Evolutionary conservation across 164 flowering plant genomes (phyloP).

Genomic region (Sedum album): DNA sequence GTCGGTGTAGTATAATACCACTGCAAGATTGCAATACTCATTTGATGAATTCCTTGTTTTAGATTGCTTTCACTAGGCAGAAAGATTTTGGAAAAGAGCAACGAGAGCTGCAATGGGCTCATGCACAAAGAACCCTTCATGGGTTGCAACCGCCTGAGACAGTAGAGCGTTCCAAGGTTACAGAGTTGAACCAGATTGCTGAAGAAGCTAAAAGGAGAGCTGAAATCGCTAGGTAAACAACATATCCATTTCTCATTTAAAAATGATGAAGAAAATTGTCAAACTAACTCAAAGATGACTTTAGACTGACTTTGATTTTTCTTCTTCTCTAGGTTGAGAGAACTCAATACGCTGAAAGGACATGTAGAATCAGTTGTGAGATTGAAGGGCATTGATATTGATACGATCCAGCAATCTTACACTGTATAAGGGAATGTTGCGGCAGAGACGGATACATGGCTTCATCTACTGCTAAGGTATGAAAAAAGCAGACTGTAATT

Average conservation of each 20-base stretch:
- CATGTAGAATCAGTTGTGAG: conserved; percentile 3
- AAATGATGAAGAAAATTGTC: neutral
- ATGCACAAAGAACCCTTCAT: conserved; percentile 74
- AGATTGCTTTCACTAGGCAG: conserved; percentile 79
- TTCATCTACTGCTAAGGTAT: neutral
- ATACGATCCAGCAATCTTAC: conserved; percentile 7
- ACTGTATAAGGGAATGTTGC: neutral
- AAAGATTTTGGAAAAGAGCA: conserved; percentile 87
- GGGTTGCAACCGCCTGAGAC: conserved; percentile 81
- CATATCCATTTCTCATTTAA: neutral
- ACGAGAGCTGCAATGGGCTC: conserved; percentile 82
- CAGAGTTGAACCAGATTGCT: conserved; percentile 88
- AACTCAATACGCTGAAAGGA: conserved; percentile 1
- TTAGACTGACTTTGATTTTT: neutral
- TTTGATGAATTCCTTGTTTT: conserved; percentile 11
- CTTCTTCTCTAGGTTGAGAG: neutral
- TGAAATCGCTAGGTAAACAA: conserved; percentile 77
- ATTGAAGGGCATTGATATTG: conserved; percentile 1
- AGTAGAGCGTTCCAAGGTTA: conserved; percentile 51
- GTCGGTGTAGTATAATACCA: neutral
- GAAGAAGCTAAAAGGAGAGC: conserved; percentile 96
- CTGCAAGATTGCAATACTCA: conserved; percentile 5
- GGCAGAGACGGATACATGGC: neutral
- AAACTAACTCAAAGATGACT: neutral
- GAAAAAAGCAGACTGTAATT: neutral